These are phyloP conservation scores for Letharia columbiana DNA, from an alignment of 495 filamentous ascomycete genomes.

Conservation along the genomic window DNA sequence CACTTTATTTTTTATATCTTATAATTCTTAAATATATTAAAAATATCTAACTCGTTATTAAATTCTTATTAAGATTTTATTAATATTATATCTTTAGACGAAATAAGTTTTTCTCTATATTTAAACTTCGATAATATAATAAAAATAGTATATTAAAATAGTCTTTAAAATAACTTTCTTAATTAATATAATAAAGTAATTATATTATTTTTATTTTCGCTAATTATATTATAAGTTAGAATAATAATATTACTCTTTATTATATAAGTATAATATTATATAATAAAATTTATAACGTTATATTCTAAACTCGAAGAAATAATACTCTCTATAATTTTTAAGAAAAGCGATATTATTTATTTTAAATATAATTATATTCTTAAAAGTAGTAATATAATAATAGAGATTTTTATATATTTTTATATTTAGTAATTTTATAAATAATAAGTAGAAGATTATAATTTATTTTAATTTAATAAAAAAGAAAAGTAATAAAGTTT, in stretches of 20 bases:
- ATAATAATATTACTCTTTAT: neutral
- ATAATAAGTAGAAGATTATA: neutral
- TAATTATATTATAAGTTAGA: too few species aligned
- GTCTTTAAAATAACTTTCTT: too few species aligned
- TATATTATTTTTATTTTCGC: too few species aligned
- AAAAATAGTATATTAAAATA: neutral
- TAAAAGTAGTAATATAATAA: neutral
- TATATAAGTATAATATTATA: neutral
- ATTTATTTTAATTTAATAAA: neutral
- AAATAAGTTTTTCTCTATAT: too few species aligned
- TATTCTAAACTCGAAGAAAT: too few species aligned
- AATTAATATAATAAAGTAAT: too few species aligned
- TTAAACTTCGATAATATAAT: neutral
- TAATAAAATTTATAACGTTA: neutral
- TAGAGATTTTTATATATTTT: neutral
- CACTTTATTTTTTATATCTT: neutral
- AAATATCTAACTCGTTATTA: too few species aligned
- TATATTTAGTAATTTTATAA: neutral
- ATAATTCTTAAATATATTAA: neutral
- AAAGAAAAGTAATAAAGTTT: neutral
- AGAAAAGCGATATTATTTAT: neutral
- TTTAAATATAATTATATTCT: neutral
- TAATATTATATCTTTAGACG: too few species aligned
- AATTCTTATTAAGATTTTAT: too few species aligned
- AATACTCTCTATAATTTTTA: too few species aligned